Conservation (phyloP, 371 early-diverging fungal genomes). For the Batrachochytrium dendrobatidis region DNA sequence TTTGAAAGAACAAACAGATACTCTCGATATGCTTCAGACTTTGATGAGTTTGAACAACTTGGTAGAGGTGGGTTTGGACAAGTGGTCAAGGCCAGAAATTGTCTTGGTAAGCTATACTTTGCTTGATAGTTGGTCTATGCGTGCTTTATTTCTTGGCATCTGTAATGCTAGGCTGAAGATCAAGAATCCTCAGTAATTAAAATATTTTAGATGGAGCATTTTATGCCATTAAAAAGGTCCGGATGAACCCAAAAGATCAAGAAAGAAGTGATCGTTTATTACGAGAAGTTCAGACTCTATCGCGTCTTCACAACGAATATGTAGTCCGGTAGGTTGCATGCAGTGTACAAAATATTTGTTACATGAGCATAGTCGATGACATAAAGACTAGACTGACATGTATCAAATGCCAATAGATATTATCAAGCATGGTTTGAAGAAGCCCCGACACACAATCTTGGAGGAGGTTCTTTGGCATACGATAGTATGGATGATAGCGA, state of each 20-base stretch:
- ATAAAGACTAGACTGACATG: background rate
- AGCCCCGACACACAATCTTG: background rate
- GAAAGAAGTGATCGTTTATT: slow-evolving; percentile 74
- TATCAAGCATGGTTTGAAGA: slow-evolving; percentile 94
- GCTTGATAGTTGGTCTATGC: background rate
- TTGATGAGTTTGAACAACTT: slow-evolving; percentile 87
- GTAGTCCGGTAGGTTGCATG: slow-evolving; percentile 65
- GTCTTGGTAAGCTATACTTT: slow-evolving; percentile 16
- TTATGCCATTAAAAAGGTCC: slow-evolving; percentile 85
- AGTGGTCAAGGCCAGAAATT: slow-evolving; percentile 86
- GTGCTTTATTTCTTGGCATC: background rate
- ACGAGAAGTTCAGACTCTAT: slow-evolving; percentile 85
- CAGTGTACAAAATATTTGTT: background rate
- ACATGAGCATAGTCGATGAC: background rate
- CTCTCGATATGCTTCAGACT: slow-evolving; percentile 69
- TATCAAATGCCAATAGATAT: slow-evolving; percentile 6
- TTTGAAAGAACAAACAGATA: background rate
- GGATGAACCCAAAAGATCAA: slow-evolving; percentile 58
- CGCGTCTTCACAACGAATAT: slow-evolving; percentile 82
- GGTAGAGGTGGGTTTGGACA: slow-evolving; percentile 92
- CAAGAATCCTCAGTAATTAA: background rate
- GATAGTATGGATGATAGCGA: slow-evolving; percentile 7
- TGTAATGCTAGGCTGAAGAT: background rate
- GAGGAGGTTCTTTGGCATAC: background rate
- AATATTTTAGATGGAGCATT: slow-evolving; percentile 61